Evolutionary conservation across 176 grass and related monocot genomes (phyloP).

Genomic region (Phyllostachys edulis): DNA sequence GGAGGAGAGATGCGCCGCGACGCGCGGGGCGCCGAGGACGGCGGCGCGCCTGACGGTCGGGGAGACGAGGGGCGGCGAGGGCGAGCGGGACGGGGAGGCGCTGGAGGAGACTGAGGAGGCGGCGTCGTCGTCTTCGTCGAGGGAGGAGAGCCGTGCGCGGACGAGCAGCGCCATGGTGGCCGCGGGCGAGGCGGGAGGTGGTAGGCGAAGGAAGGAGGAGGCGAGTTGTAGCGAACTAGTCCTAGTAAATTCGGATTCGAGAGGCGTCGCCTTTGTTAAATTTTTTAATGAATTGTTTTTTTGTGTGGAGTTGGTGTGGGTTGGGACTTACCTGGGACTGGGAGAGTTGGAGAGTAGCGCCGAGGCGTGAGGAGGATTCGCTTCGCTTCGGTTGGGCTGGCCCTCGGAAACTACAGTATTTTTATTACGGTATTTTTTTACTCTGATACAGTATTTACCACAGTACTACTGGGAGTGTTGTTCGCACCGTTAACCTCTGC

Average conservation of each 20-base stretch:
- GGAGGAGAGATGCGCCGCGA: constrained; percentile 48
- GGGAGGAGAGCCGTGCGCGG: constrained; percentile 47
- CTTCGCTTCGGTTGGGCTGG: no score
- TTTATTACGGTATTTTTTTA: no score
- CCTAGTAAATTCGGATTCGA: neutral
- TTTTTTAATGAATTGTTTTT: neutral
- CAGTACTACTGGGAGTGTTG: no score
- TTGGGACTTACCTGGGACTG: neutral
- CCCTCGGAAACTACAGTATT: no score
- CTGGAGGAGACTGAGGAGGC: constrained; percentile 40
- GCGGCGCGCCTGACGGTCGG: neutral
- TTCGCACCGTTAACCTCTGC: no score
- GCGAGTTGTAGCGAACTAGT: neutral
- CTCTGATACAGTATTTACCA: no score
- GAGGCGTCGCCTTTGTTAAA: neutral
- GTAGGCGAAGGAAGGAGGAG: neutral
- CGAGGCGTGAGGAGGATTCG: no score
- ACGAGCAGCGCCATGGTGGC: constrained; percentile 39
- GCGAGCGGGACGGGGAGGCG: constrained; percentile 32
- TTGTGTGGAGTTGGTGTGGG: neutral
- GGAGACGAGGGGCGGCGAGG: neutral
- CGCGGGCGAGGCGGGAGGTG: neutral
- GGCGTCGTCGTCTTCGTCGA: constrained; percentile 41
- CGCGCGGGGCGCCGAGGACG: constrained; percentile 31
- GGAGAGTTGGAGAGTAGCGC: neutral